Conservation (phyloP, 306 rosid genomes). For the Hippophae tibetana region DNA sequence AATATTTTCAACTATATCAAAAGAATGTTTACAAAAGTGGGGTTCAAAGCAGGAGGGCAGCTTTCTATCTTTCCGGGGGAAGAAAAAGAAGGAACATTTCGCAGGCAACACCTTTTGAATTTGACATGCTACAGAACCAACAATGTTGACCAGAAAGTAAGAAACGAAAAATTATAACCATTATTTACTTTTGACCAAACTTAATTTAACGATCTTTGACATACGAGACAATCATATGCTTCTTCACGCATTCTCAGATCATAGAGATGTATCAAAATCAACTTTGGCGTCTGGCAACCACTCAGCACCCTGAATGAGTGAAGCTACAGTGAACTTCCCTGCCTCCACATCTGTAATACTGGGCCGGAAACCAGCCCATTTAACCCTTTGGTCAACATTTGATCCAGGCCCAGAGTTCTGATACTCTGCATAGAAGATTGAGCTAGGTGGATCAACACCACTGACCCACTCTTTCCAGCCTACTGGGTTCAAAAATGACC, state of each 20-base stretch:
- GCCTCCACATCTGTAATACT: slow-evolving; percentile 38
- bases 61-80: no score
- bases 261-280: slow-evolving; percentile 35
- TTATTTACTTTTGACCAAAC: no score
- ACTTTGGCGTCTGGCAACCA: slow-evolving; percentile 58
- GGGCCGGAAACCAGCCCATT: slow-evolving; percentile 65
- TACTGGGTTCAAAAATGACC: slow-evolving; percentile 40
- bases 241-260: slow-evolving; percentile 12
- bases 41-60: no score
- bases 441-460: slow-evolving; percentile 44
- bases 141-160: no score
- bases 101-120: no score
- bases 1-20: no score
- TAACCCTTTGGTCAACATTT: slow-evolving; percentile 37
- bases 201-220: not conserved
- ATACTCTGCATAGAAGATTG: slow-evolving; percentile 69
- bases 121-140: no score
- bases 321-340: slow-evolving; percentile 34
- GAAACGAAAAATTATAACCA: no score
- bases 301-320: slow-evolving; percentile 58
- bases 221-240: not conserved
- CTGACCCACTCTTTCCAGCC: slow-evolving; percentile 71
- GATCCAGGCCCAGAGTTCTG: slow-evolving; percentile 61
- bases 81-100: no score
- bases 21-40: no score